Evolutionary conservation across 2,329 filamentous ascomycete genomes (phyloP).

Genomic region (Fusarium hainanense): DNA sequence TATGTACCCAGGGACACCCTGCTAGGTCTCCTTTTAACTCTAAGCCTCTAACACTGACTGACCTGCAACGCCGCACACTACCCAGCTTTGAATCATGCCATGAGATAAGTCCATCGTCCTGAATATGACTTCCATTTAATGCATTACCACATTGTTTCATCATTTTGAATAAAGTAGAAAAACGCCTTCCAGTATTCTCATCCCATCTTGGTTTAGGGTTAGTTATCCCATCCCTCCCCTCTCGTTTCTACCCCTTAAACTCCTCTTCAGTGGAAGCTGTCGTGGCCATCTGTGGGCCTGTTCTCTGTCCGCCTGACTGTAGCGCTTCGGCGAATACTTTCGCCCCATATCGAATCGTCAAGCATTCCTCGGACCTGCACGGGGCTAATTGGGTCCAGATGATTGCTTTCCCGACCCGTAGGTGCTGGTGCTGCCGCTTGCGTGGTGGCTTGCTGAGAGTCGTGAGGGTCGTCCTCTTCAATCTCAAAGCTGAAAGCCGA

Average conservation of each 20-base stretch:
- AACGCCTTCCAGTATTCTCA: not conserved
- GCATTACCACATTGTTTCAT: conserved; percentile 22
- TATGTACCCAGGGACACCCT: not conserved
- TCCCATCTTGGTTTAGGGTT: conserved; percentile 5
- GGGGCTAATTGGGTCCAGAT: conserved; percentile 52
- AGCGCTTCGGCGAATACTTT: conserved; percentile 89
- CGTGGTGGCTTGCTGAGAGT: conserved; percentile 40
- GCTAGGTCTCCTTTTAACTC: conserved; percentile 13
- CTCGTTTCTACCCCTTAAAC: conserved; percentile 36
- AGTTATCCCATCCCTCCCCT: not conserved
- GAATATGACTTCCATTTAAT: conserved; percentile 4
- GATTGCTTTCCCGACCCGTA: conserved; percentile 70
- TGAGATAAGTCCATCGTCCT: conserved; percentile 15
- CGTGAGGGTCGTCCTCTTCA: conserved; percentile 57
- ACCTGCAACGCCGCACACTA: conserved; percentile 41
- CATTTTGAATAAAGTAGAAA: conserved; percentile 2
- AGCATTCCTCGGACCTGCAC: conserved; percentile 85
- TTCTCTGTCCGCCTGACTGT: conserved; percentile 66
- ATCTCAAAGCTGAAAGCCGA: conserved; percentile 70
- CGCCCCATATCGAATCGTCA: conserved; percentile 91
- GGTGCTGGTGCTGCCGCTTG: conserved; percentile 57
- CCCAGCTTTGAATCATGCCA: conserved; percentile 27
- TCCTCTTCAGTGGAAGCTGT: conserved; percentile 42
- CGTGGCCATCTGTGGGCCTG: conserved; percentile 50
- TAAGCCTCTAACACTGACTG: conserved; percentile 9